phyloP scores from a whole-genome alignment of 495 filamentous ascomycete species.

The Penicillium cosmopolitanum region DNA sequence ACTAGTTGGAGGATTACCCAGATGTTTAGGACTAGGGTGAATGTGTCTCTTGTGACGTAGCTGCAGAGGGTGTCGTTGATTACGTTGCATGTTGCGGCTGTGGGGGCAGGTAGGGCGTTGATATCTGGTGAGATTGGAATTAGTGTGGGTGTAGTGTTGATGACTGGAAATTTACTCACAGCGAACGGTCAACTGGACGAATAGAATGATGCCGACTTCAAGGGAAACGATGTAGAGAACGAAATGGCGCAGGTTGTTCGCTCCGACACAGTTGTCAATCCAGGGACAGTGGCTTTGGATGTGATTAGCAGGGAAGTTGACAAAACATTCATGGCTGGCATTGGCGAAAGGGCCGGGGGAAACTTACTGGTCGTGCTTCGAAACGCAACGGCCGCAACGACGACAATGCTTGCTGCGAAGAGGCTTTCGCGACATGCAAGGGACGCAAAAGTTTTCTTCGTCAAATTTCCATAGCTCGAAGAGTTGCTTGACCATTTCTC shows the following conservation, averaged over 20 bases:
- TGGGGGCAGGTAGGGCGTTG: slow-evolving; percentile 53
- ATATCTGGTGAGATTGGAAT: slow-evolving; percentile 48
- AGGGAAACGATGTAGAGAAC: slow-evolving; percentile 82
- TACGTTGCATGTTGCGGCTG: slow-evolving; percentile 67
- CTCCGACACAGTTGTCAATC: slow-evolving; percentile 93
- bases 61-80: slow-evolving; percentile 74
- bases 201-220: slow-evolving; percentile 71
- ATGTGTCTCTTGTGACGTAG: slow-evolving; percentile 76
- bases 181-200: slow-evolving; percentile 52
- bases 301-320: slow-evolving; percentile 53
- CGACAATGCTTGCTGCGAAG: slow-evolving; percentile 94
- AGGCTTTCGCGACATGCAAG: slow-evolving; percentile 90
- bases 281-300: slow-evolving; percentile 85
- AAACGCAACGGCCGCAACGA: slow-evolving; percentile 86
- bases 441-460: slow-evolving; percentile 89
- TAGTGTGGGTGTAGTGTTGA: slow-evolving; percentile 12
- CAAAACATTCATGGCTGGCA: too few species aligned
- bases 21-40: slow-evolving; percentile 74
- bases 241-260: slow-evolving; percentile 96
- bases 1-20: slow-evolving; percentile 84
- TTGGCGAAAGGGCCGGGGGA: too few species aligned
- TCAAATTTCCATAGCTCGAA: slow-evolving; percentile 86
- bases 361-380: slow-evolving; percentile 97
- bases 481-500: slow-evolving; percentile 82
- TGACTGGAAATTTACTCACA: slow-evolving; percentile 49